Base-by-base conservation (phyloP, 2,329 filamentous ascomycete genomes). In the Beauveria sp. region DNA sequence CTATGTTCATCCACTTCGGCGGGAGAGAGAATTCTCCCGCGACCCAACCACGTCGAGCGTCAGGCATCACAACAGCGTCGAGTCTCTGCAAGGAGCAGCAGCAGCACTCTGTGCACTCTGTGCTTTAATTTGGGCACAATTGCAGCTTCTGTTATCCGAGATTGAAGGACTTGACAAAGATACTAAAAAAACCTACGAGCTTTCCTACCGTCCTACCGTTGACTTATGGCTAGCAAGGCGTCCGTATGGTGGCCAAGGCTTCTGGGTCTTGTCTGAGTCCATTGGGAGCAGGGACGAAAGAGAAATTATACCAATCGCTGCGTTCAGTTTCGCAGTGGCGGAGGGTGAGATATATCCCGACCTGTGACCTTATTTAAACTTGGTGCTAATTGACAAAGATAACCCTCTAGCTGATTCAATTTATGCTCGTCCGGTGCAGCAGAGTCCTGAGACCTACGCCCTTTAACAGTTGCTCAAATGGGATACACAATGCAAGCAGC, bases 181-280 rank as follows among this genome's bases (percentile, higher is more conserved):
- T 16, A 46, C 9, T 10, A 22, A 12, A 22, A 60, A 10, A 3
- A 12, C 14, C 2, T 47, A 1, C 44, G 10, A 24, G 44, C n/a
- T 28, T 16, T 24, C 22, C 14, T 47, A 48, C 28, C 14, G n/a
- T 2, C 40, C 58, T 20, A 37, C 51, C 5, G 44, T 55, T 26
- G 30, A 61, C 18, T 43, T 55, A 51, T 61, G 58, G 58, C 58
- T 61, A 26, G 28, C 43, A 5, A 16, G 22, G 41, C 58, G 58
- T 26, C 51, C 58, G 2, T n/a, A 41, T 10, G 43, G 52, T 16
- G 50, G 58, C 5, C 28, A 54, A n/a, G 58, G 58, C 18, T 61
- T 61, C 22, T 61, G 58, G 58, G 41, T 61, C n/a, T 28, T 55
- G 28, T 61, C 58, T 6, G 58, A 61, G 20, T n/a, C 51, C 24